Percentiles rank a stretch among this genome's conserved stretches.
These are phyloP conservation scores for Fusarium sp. DNA, from an alignment of 2,329 filamentous ascomycete species.

Conservation along the genomic window DNA sequence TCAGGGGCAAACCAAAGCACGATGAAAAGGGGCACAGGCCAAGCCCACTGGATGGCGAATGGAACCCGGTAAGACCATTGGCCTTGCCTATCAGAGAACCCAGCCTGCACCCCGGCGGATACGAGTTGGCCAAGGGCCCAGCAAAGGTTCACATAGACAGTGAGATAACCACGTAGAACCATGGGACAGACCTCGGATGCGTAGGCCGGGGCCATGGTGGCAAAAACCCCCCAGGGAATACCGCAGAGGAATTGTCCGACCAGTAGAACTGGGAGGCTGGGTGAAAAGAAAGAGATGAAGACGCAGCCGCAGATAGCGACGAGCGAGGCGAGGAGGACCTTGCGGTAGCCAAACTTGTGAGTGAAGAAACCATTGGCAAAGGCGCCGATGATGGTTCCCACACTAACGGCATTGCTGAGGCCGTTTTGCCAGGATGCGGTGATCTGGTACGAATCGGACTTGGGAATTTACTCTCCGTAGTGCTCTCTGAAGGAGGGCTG, in stretches of 20 bases:
- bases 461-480: background rate
- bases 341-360: slow-evolving; percentile 45
- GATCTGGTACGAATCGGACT: slow-evolving; percentile 3
- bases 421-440: slow-evolving; percentile 27
- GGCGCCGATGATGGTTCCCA: slow-evolving; percentile 21
- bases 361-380: slow-evolving; percentile 23
- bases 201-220: slow-evolving; percentile 20
- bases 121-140: slow-evolving; percentile 50
- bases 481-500: background rate
- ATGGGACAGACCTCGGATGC: slow-evolving; percentile 28
- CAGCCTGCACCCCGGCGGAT: slow-evolving; percentile 49
- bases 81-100: slow-evolving; percentile 40
- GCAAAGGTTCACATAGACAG: slow-evolving; percentile 41
- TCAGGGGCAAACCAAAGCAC: slow-evolving; percentile 46
- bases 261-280: slow-evolving; percentile 34
- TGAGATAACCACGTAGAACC: slow-evolving; percentile 39
- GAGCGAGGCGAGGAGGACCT: slow-evolving; percentile 64
- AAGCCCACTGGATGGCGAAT: slow-evolving; percentile 52
- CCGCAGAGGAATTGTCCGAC: slow-evolving; percentile 3
- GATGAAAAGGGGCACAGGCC: slow-evolving; percentile 45
- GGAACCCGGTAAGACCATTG: slow-evolving; percentile 53
- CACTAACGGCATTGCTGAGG: slow-evolving; percentile 6
- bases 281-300: slow-evolving; percentile 33
- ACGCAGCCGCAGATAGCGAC: slow-evolving; percentile 39
- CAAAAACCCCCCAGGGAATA: slow-evolving; percentile 14